Evolutionary conservation across 257 asterid species (phyloP).

Genomic region (Gardenia jasminoides): DNA sequence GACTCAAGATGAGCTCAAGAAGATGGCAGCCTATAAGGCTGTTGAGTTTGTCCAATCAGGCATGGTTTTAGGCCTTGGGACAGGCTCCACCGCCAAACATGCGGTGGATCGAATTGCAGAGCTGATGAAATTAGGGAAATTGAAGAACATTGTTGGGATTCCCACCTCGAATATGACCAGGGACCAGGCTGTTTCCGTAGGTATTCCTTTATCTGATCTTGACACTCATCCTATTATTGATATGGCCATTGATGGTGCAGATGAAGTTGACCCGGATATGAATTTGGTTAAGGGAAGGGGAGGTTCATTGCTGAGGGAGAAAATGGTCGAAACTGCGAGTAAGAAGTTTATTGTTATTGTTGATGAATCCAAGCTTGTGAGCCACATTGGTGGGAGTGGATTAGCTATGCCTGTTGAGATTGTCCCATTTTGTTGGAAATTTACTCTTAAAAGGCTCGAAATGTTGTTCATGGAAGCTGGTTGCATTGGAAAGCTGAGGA

Average conservation of each 20-base stretch:
- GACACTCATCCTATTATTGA: constrained; percentile 35
- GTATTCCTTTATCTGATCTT: constrained; percentile 40
- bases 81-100: constrained; percentile 50
- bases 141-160: constrained; percentile 39
- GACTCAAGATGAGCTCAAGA: constrained; percentile 42
- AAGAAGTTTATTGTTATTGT: constrained; percentile 44
- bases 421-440: constrained; percentile 42
- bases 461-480: constrained; percentile 48
- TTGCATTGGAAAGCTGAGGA: constrained; percentile 37
- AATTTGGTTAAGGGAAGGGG: constrained; percentile 50
- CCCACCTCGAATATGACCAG: constrained; percentile 40
- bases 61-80: constrained; percentile 47
- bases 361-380: constrained; percentile 43
- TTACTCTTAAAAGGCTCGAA: constrained; percentile 34
- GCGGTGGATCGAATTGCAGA: constrained; percentile 40
- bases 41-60: constrained; percentile 46
- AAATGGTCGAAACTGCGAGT: constrained; percentile 40
- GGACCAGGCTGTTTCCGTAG: constrained; percentile 30
- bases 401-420: constrained; percentile 51
- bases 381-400: constrained; percentile 37
- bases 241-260: constrained; percentile 47
- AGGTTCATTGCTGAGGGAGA: constrained; percentile 43
- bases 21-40: constrained; percentile 43
- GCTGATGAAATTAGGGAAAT: constrained; percentile 27
- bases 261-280: constrained; percentile 46